Evolutionary conservation across 192 early-diverging fungal genomes (phyloP).

Genomic region (Powellomyces hirtus): DNA sequence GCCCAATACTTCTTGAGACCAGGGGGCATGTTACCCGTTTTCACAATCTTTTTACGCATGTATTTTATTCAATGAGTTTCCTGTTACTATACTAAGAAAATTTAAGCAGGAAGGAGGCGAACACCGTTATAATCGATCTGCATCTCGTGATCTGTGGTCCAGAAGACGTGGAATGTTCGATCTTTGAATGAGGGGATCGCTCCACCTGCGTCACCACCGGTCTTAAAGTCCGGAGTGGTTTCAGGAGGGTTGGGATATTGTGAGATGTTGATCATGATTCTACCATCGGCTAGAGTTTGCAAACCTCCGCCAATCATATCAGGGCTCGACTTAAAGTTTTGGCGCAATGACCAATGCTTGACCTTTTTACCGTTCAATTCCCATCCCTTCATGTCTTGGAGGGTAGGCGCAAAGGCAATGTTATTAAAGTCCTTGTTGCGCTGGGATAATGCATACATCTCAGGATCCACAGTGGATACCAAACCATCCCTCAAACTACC

Average conservation of each 20-base stretch:
- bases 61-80: too few relatives aligned
- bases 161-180: slow-evolving; percentile 7
- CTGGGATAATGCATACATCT: slow-evolving; percentile 3
- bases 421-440: not conserved
- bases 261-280: slow-evolving; percentile 1
- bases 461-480: slow-evolving; percentile 1
- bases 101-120: not conserved
- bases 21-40: not conserved
- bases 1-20: not conserved
- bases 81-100: too few relatives aligned
- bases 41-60: not conserved
- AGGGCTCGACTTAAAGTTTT: not conserved
- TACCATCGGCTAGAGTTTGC: slow-evolving; percentile 3
- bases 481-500: not conserved
- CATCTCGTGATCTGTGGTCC: slow-evolving; percentile 15
- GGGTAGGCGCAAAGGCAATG: not conserved
- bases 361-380: not conserved
- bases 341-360: slow-evolving; percentile 1
- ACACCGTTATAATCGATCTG: not conserved
- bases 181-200: not conserved
- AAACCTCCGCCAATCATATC: slow-evolving; percentile 17
- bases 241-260: slow-evolving; percentile 14
- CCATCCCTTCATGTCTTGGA: slow-evolving; percentile 1
- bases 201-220: not conserved
- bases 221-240: not conserved